phyloP scores from a whole-genome alignment of 345 rosid genomes.

The Hibiscus tridactylites region DNA sequence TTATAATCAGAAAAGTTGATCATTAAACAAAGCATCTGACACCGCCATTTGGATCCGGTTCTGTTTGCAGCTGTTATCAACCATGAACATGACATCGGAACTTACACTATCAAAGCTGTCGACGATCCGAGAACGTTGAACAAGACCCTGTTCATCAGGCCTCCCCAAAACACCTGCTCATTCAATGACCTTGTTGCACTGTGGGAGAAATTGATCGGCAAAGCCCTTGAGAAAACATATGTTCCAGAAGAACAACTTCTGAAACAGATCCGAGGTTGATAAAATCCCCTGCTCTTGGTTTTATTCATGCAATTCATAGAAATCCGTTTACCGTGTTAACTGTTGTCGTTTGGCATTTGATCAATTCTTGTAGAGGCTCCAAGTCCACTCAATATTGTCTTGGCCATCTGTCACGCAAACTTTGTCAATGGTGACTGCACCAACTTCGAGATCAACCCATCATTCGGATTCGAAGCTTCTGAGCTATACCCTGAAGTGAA shows the following conservation, averaged over 20 bases:
- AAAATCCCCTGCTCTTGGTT: background rate
- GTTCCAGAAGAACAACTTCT: conserved; percentile 51
- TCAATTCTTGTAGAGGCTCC: conserved; percentile 38
- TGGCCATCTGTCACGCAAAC: conserved; percentile 46
- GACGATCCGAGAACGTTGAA: conserved; percentile 60
- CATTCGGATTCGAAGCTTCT: conserved; percentile 71
- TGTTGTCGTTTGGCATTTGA: background rate
- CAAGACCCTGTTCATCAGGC: conserved; percentile 47
- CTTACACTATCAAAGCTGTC: conserved; percentile 44
- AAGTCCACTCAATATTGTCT: conserved; percentile 33
- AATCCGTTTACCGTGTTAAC: background rate
- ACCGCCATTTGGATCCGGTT: background rate
- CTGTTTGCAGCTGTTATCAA: conserved; percentile 37
- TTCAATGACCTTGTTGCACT: conserved; percentile 47
- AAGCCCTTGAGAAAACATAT: conserved; percentile 44
- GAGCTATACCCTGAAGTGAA: conserved; percentile 74
- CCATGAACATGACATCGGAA: conserved; percentile 48
- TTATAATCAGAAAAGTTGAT: background rate
- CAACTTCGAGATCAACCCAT: conserved; percentile 53
- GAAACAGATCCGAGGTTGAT: conserved; percentile 42
- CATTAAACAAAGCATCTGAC: background rate
- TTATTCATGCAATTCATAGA: background rate
- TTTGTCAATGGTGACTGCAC: conserved; percentile 69
- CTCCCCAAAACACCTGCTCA: conserved; percentile 46
- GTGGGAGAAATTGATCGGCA: conserved; percentile 68